These are phyloP conservation scores for Nicotiana rustica DNA, from an alignment of 305 asterid genomes.

Conservation along the genomic window DNA sequence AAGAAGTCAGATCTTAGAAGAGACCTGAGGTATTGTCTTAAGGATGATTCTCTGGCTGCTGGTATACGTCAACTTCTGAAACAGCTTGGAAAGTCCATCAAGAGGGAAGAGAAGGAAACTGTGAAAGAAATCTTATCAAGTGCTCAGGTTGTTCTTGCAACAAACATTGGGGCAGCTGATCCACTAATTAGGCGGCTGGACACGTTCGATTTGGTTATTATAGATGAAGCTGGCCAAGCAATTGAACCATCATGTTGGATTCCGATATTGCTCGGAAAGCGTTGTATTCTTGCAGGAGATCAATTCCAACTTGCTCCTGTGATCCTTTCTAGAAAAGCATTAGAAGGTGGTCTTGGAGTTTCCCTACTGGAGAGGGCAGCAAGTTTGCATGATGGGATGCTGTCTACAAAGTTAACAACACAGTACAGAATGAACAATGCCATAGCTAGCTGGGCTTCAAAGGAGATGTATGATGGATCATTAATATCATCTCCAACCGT, in stretches of 20 bases:
- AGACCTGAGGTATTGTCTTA: conserved; percentile 87
- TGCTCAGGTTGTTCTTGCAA: conserved; percentile 94
- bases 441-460: conserved; percentile 98
- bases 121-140: conserved; percentile 73
- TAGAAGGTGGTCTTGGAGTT: conserved; percentile 89
- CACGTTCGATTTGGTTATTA: conserved; percentile 86
- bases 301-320: conserved; percentile 97
- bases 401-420: conserved; percentile 68
- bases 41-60: conserved; percentile 95
- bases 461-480: conserved; percentile 90
- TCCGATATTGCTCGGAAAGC: conserved; percentile 90
- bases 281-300: conserved; percentile 96
- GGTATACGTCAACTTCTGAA: conserved; percentile 98
- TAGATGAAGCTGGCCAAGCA: conserved; percentile 97
- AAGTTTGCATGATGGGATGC: conserved; percentile 72
- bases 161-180: conserved; percentile 96
- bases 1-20: conserved; percentile 87
- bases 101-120: conserved; percentile 95
- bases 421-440: conserved; percentile 94
- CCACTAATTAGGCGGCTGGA: conserved; percentile 80
- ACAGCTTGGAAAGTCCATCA: conserved; percentile 90
- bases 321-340: conserved; percentile 89
- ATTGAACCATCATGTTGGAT: conserved; percentile 99
- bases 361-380: conserved; percentile 88
- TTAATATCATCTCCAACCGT: conserved; percentile 76